A percentile compares a stretch with the other conserved stretches of the same genome.
phyloP scores from a whole-genome alignment of 495 filamentous ascomycete genomes.

The Pyronema omphalodes region DNA sequence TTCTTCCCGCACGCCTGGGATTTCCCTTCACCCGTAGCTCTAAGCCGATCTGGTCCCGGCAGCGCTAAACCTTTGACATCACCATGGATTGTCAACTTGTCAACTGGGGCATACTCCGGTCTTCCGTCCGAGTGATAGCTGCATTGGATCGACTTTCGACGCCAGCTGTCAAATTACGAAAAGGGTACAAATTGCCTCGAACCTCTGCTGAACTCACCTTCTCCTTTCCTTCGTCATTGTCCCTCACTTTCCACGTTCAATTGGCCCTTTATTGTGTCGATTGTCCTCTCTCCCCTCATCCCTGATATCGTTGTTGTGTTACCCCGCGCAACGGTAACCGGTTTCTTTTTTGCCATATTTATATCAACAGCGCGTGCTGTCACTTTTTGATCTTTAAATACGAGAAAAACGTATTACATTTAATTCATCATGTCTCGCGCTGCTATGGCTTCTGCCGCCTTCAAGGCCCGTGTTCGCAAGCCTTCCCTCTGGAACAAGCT shows the following conservation, averaged over 20 bases:
- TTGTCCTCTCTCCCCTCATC: not conserved
- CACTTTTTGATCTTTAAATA: too few relatives aligned
- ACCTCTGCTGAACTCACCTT: not conserved
- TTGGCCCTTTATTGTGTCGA: slow-evolving; percentile 3
- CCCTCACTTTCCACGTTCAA: not conserved
- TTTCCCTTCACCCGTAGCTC: not conserved
- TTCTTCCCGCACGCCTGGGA: too few relatives aligned
- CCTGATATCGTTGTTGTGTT: not conserved
- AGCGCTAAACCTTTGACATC: not conserved
- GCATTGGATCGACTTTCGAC: slow-evolving; percentile 4
- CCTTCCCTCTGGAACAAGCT: slow-evolving; percentile 67
- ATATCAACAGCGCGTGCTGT: not conserved
- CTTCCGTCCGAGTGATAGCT: not conserved
- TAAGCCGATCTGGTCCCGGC: not conserved
- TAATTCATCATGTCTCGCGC: slow-evolving; percentile 14
- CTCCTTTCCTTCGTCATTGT: not conserved
- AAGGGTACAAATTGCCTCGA: not conserved
- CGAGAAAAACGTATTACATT: not conserved
- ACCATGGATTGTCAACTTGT: not conserved
- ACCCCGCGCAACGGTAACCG: not conserved
- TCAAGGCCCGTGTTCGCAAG: slow-evolving; percentile 55
- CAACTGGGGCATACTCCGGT: not conserved
- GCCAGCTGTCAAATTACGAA: not conserved
- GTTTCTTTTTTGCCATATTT: slow-evolving; percentile 5
- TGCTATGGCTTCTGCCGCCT: slow-evolving; percentile 44